Conservation (phyloP, 1,284 basidiomycete genomes). For the Sparassis latifolia region DNA sequence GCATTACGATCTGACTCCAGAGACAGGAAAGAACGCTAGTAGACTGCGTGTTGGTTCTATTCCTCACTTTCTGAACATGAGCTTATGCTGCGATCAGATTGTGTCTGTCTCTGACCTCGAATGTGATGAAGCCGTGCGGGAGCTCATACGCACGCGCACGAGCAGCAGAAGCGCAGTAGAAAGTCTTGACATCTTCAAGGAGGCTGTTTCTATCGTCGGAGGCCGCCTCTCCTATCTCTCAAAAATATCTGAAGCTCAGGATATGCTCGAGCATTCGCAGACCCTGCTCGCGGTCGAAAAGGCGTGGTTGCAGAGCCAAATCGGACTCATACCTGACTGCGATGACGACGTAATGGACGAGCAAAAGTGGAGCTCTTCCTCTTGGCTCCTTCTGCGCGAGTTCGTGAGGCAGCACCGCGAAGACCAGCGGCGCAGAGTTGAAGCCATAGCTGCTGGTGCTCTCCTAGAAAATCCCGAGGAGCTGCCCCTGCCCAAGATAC, state of each 20-base stretch:
- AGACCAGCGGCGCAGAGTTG: slow-evolving; percentile 37
- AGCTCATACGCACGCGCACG: slow-evolving; percentile 49
- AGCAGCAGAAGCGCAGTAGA: slow-evolving; percentile 22
- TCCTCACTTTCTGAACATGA: neutral
- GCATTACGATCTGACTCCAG: neutral
- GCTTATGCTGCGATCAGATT: slow-evolving; percentile 34
- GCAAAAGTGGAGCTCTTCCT: slow-evolving; percentile 80
- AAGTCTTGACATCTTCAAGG: slow-evolving; percentile 32
- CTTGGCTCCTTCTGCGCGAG: slow-evolving; percentile 68
- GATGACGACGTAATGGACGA: slow-evolving; percentile 88
- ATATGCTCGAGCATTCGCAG: slow-evolving; percentile 60
- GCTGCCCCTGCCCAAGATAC: slow-evolving; percentile 51
- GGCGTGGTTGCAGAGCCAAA: slow-evolving; percentile 69
- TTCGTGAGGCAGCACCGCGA: slow-evolving; percentile 56
- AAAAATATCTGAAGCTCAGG: slow-evolving; percentile 48
- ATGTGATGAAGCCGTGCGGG: slow-evolving; percentile 53
- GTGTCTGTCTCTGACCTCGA: slow-evolving; percentile 71
- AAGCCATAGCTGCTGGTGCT: slow-evolving; percentile 33
- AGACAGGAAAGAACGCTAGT: slow-evolving; percentile 59
- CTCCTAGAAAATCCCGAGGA: slow-evolving; percentile 31
- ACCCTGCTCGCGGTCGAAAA: slow-evolving; percentile 67
- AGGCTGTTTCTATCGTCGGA: slow-evolving; percentile 60
- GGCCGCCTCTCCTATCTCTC: slow-evolving; percentile 75
- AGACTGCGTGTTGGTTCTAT: slow-evolving; percentile 56
- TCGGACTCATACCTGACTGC: slow-evolving; percentile 66